Evolutionary conservation across 805 yeast species (phyloP).

Genomic region (Metschnikowia santaceciliae): DNA sequence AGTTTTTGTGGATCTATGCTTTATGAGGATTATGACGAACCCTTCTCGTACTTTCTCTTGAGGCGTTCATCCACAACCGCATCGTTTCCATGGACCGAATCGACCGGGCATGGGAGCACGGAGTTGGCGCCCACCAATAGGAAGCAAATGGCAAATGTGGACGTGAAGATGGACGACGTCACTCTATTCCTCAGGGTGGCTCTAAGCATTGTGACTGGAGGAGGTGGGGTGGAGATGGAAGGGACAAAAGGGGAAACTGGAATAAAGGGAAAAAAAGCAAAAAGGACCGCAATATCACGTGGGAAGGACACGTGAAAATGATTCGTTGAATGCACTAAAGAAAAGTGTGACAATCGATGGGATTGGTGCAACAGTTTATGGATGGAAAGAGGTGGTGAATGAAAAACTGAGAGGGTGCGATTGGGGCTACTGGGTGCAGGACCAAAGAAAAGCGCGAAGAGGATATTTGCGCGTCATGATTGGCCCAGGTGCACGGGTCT

Average conservation of each 20-base stretch:
- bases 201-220: constrained; percentile 34
- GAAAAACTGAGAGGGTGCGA: neutral
- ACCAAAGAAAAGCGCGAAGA: neutral
- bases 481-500: neutral
- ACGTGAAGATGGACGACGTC: constrained; percentile 63
- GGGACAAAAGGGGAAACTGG: neutral
- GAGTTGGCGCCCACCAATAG: constrained; percentile 53
- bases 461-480: neutral
- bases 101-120: constrained; percentile 42
- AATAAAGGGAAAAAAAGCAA: neutral
- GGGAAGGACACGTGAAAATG: too few species aligned
- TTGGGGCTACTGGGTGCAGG: neutral
- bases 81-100: constrained; percentile 39
- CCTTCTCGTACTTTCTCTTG: constrained; percentile 4
- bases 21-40: neutral
- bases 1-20: too few species aligned
- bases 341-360: neutral
- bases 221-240: neutral
- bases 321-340: neutral
- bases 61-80: constrained; percentile 34
- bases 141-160: constrained; percentile 72
- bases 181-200: constrained; percentile 54
- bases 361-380: too few species aligned
- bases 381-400: neutral
- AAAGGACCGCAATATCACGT: too few species aligned